Evolutionary conservation across 2,329 filamentous ascomycete species (phyloP).

Genomic region (Chaetomiaceae sp.): DNA sequence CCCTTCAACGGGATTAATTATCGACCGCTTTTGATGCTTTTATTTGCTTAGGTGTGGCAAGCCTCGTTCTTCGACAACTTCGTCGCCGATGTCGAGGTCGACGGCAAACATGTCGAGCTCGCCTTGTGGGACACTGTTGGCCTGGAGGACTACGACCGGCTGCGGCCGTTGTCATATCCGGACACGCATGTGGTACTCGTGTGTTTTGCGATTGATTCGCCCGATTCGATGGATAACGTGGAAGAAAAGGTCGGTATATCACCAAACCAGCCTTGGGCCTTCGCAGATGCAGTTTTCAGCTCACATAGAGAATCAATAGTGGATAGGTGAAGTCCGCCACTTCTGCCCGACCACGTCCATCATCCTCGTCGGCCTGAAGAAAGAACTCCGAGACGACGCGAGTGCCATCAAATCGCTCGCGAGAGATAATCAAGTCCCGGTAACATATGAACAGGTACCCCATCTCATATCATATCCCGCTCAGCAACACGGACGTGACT

Average conservation of each 20-base stretch:
- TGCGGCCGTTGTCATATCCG: conserved; percentile 96
- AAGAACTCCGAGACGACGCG: conserved; percentile 94
- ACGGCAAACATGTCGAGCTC: conserved; percentile 98
- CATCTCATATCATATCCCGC: no score
- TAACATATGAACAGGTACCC: conserved; percentile 78
- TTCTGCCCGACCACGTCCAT: conserved; percentile 98
- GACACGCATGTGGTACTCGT: conserved; percentile 99
- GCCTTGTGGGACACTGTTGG: conserved; percentile 99
- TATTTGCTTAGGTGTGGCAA: no score
- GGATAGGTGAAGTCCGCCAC: conserved; percentile 73
- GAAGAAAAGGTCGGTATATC: conserved; percentile 84
- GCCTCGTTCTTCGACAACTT: conserved; percentile 88
- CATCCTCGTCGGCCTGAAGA: conserved; percentile 99
- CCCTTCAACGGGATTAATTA: no score
- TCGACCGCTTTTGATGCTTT: no score
- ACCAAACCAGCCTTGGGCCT: no score
- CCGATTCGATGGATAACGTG: conserved; percentile 98
- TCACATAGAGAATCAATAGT: neutral
- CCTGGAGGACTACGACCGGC: conserved; percentile 99
- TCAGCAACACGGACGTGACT: no score
- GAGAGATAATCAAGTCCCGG: conserved; percentile 99
- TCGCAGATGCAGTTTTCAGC: no score
- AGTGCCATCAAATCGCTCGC: conserved; percentile 98
- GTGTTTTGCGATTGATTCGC: conserved; percentile 97
- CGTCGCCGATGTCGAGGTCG: conserved; percentile 98